Evolutionary conservation across 2,329 filamentous ascomycete species (phyloP).

Genomic region (Diaporthe helianthi): DNA sequence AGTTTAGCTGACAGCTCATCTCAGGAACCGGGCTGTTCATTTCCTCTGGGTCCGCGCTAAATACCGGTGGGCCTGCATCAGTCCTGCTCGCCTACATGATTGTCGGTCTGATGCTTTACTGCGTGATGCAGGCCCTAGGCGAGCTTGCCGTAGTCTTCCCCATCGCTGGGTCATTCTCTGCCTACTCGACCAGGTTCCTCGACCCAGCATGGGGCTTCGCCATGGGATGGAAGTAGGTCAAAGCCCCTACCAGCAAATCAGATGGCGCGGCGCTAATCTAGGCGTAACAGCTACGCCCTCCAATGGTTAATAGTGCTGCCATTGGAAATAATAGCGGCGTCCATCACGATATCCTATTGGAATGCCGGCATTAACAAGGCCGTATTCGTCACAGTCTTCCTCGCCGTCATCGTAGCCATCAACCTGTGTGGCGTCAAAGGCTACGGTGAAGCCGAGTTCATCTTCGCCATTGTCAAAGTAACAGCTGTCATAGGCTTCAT

Average conservation of each 20-base stretch:
- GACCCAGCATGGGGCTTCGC: slow-evolving; percentile 95
- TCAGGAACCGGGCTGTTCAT: slow-evolving; percentile 85
- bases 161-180: slow-evolving; percentile 89
- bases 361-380: slow-evolving; percentile 67
- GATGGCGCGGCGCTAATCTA: slow-evolving; percentile 22
- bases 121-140: slow-evolving; percentile 88
- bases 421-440: slow-evolving; percentile 89
- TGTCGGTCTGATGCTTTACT: slow-evolving; percentile 88
- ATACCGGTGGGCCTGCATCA: slow-evolving; percentile 78
- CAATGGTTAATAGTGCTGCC: slow-evolving; percentile 88
- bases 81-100: slow-evolving; percentile 79
- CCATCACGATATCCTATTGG: slow-evolving; percentile 87
- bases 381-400: slow-evolving; percentile 84
- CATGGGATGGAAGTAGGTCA: slow-evolving; percentile 89
- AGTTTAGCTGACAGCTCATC: slow-evolving; percentile 3
- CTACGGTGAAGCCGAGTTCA: slow-evolving; percentile 89
- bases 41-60: slow-evolving; percentile 75
- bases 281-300: slow-evolving; percentile 71
- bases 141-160: slow-evolving; percentile 92
- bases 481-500: slow-evolving; percentile 88
- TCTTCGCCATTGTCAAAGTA: slow-evolving; percentile 87
- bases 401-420: slow-evolving; percentile 76
- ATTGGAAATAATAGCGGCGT: slow-evolving; percentile 85
- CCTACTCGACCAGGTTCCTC: slow-evolving; percentile 89
- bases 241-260: background rate